A percentile compares a stretch with the other conserved stretches of the same genome.
phyloP scores from a whole-genome alignment of 2,329 filamentous ascomycete species.

The Diaporthe destruens region DNA sequence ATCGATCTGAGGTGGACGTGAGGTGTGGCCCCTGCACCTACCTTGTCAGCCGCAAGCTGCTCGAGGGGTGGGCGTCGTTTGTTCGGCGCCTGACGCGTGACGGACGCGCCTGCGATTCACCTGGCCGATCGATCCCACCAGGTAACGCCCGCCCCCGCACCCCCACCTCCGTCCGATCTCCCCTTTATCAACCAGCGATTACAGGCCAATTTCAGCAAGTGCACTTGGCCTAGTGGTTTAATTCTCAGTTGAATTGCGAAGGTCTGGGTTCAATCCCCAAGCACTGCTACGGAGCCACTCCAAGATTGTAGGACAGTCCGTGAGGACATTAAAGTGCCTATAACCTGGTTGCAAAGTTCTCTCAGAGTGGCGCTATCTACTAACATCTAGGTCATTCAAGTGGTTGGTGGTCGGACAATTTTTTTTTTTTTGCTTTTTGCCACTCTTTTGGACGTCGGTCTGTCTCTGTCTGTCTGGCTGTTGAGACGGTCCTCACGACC shows the following conservation, averaged over 20 bases:
- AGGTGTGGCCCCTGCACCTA: background rate
- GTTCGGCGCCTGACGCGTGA: background rate
- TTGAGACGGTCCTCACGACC: too few relatives aligned
- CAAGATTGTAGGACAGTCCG: conserved; percentile 3
- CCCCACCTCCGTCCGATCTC: background rate
- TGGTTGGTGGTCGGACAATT: background rate
- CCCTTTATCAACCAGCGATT: background rate
- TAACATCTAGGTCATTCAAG: conserved; percentile 11
- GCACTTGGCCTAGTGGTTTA: background rate
- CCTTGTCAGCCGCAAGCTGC: accelerated
- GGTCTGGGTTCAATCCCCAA: conserved; percentile 1
- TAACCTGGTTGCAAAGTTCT: background rate
- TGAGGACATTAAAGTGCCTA: conserved; percentile 3
- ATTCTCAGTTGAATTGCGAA: background rate
- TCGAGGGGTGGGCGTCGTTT: too few relatives aligned
- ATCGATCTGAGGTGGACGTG: background rate
- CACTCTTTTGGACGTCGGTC: too few relatives aligned
- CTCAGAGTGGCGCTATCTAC: background rate
- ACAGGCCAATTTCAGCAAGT: background rate
- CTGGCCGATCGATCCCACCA: background rate
- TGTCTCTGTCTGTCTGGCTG: too few relatives aligned
- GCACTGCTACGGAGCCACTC: conserved; percentile 3
- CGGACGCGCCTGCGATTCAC: background rate
- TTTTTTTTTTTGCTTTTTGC: background rate
- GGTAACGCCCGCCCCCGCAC: too few relatives aligned